Percentiles rank a stretch among this genome's conserved stretches.
Conservation (phyloP, 2,329 filamentous ascomycete species). For the Scleromitrula shiraiana region DNA sequence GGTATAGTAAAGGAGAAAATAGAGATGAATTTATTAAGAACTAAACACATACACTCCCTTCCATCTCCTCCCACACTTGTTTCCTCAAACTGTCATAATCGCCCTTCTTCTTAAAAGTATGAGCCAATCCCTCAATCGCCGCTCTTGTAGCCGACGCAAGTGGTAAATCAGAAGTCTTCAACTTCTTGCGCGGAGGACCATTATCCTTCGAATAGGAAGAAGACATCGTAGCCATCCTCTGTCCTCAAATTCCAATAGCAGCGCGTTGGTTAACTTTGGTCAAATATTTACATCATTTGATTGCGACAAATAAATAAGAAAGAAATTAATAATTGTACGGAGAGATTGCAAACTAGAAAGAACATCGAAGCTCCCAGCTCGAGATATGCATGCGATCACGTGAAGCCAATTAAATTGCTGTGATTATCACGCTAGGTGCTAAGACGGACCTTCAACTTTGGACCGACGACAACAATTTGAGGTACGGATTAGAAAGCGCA, state of each 20-base stretch:
- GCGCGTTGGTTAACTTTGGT: no score
- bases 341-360: no score
- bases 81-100: constrained; percentile 74
- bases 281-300: no score
- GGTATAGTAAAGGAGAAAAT: no score
- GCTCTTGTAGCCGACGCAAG: constrained; percentile 63
- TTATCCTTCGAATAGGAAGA: constrained; percentile 14
- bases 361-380: no score
- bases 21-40: no score
- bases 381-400: neutral
- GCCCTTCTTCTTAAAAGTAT: constrained; percentile 79
- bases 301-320: neutral
- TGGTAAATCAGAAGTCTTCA: constrained; percentile 69
- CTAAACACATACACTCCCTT: constrained; percentile 48
- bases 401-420: neutral
- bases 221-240: constrained; percentile 1
- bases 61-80: constrained; percentile 67
- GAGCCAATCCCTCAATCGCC: constrained; percentile 67
- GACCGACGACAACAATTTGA: neutral
- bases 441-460: neutral
- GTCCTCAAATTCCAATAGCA: neutral
- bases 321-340: neutral
- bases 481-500: neutral
- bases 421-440: no score
- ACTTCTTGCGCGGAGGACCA: constrained; percentile 37